phyloP scores from a whole-genome alignment of 1,139 yeast genomes.

The Sugiyamaella sp. region DNA sequence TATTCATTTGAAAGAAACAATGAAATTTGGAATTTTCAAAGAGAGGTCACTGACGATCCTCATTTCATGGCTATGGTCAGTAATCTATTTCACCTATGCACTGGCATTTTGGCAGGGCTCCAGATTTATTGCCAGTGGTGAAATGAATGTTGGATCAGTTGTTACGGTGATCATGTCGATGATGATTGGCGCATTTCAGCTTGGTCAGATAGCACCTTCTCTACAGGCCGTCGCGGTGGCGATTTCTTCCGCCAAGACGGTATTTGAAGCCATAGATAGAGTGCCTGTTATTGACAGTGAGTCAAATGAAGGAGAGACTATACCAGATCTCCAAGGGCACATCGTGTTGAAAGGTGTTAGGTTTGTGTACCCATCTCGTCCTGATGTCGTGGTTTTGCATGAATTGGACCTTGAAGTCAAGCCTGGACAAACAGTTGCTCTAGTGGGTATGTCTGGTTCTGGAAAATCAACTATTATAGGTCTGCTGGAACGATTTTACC shows the following conservation, averaged over 20 bases:
- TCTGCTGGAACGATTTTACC: conserved; percentile 69
- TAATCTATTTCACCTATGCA: conserved; percentile 45
- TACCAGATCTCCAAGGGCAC: conserved; percentile 47
- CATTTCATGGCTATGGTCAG: conserved; percentile 44
- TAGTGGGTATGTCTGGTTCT: conserved; percentile 91
- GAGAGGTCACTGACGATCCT: conserved; percentile 42
- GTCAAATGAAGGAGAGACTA: conserved; percentile 39
- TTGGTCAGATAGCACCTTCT: conserved; percentile 49
- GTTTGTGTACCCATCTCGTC: conserved; percentile 87
- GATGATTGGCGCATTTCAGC: conserved; percentile 48
- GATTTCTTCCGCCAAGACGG: conserved; percentile 46
- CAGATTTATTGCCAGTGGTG: conserved; percentile 43
- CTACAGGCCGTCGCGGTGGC: conserved; percentile 47
- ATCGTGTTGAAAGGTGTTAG: conserved; percentile 65
- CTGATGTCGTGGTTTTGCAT: conserved; percentile 70
- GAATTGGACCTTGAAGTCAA: conserved; percentile 62
- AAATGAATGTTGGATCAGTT: conserved; percentile 40
- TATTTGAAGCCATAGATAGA: conserved; percentile 49
- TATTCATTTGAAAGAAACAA: conserved; percentile 37
- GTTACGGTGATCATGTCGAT: conserved; percentile 46
- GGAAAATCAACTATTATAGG: conserved; percentile 88
- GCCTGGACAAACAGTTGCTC: conserved; percentile 82
- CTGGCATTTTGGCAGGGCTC: conserved; percentile 51
- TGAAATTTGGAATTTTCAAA: conserved; percentile 37
- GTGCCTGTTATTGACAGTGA: conserved; percentile 44